A percentile compares a stretch with the other conserved stretches of the same genome.
Conservation (phyloP, 2,329 filamentous ascomycete species). For the Fusarium transvaalense region DNA sequence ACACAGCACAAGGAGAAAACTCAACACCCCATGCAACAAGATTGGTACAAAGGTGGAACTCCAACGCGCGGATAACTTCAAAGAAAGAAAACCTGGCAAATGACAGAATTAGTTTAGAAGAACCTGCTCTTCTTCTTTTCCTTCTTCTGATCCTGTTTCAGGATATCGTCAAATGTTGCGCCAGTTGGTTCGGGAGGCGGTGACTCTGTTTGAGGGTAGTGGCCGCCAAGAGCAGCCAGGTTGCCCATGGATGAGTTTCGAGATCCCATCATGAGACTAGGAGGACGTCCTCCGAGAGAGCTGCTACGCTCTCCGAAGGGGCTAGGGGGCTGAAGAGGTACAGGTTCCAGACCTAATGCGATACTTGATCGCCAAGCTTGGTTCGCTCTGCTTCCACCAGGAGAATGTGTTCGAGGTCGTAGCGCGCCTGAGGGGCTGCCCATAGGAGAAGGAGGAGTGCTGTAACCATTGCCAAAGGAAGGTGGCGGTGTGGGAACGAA, state of each 20-base stretch:
- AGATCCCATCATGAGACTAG: conserved; percentile 51
- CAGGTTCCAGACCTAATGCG: conserved; percentile 58
- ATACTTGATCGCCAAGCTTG: conserved; percentile 59
- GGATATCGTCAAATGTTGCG: conserved; percentile 64
- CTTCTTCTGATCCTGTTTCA: conserved; percentile 54
- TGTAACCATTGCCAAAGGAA: conserved; percentile 43
- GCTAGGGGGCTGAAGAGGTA: conserved; percentile 55
- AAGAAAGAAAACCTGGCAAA: conserved; percentile 16
- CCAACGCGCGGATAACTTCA: conserved; percentile 10
- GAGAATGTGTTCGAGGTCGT: conserved; percentile 57
- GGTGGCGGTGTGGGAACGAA: conserved; percentile 41
- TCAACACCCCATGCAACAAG: conserved; percentile 5
- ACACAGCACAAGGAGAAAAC: not conserved
- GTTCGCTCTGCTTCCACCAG: conserved; percentile 51
- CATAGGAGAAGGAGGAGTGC: conserved; percentile 46
- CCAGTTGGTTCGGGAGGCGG: conserved; percentile 48
- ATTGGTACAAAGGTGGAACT: conserved; percentile 22
- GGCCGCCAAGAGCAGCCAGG: conserved; percentile 46
- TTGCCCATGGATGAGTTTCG: conserved; percentile 55
- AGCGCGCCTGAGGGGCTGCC: conserved; percentile 52
- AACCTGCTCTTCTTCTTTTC: conserved; percentile 59
- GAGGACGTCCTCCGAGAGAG: conserved; percentile 52
- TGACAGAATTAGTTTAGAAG: conserved; percentile 48
- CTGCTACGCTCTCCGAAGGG: conserved; percentile 54
- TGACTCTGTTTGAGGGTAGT: conserved; percentile 37